Evolutionary conservation across 768 basidiomycete genomes (phyloP), one percentile per base, ranked within the genome.

Genomic region (Boletus bicolor): DNA sequence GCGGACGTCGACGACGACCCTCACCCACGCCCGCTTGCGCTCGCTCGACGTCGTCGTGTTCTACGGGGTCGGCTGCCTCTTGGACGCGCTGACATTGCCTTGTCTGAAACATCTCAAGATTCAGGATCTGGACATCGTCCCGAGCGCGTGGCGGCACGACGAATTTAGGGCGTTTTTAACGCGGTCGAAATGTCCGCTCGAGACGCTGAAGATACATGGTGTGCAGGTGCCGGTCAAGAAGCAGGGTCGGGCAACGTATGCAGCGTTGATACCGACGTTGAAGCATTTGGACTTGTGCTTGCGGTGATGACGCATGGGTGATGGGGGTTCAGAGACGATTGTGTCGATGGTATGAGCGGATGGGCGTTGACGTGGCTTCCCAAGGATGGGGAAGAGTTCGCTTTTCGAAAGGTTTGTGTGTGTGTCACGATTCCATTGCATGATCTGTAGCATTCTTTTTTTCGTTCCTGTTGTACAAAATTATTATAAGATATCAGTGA

Each of bases 161-260:
- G 49, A 51, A 9, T 42, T 66, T 45, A 66, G 32, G 41, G 14
- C 58, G 21, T 68, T 68, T 15, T 12, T 68, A 26, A 21, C n/a
- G 36, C 53, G 66, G 4, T 68, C 64, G 15, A 6, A 7, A 30
- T 68, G 67, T 34, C 67, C 61, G 7, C 51, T 66, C 10, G 64
- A 60, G 57, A 56, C 26, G 17, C 57, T 66, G 21, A 43, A 17
- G 32, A 58, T 60, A 34, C 44, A 65, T 8, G 60, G 60, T 1
- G 17, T 54, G 19, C 54, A 54, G 17, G 52, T 49, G 46, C 45
- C 49, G 39, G 54, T 58, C 9, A 65, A 38, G 19, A 61, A 64
- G 48, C 53, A 58, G 19, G 61, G 53, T 21, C 55, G 51, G 44
- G 49, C 37, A 24, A 53, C 49, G 39, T 66, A 60, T 38, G 37